phyloP scores from a whole-genome alignment of 306 rosid species.

The Dryas drummondii region DNA sequence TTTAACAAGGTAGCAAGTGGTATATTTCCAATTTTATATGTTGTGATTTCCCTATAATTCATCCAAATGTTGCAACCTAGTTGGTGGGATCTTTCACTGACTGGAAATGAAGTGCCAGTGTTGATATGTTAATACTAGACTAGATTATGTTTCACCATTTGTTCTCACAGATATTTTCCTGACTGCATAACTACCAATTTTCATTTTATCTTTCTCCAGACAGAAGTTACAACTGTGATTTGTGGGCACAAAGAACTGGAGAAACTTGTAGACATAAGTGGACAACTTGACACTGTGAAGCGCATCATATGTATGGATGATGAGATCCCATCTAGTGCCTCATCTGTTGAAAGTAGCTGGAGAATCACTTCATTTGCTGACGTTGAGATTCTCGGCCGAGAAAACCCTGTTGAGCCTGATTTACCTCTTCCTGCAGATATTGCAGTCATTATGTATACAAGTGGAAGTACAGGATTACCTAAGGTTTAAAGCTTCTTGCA shows the following conservation, averaged over 20 bases:
- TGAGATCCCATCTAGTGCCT: constrained; percentile 54
- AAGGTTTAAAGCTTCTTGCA: constrained; percentile 63
- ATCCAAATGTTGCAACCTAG: constrained; percentile 3
- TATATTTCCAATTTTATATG: not conserved
- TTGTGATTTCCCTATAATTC: not conserved
- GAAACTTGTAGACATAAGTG: constrained; percentile 60
- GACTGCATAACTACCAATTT: not conserved
- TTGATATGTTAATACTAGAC: not conserved
- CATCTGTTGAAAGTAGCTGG: constrained; percentile 58
- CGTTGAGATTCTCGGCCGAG: constrained; percentile 70
- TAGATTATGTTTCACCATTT: not conserved
- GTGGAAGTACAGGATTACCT: constrained; percentile 98
- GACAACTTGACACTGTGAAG: constrained; percentile 77
- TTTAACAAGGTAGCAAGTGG: not conserved
- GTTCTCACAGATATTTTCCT: constrained; percentile 3
- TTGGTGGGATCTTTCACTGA: not conserved
- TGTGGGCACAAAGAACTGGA: constrained; percentile 85
- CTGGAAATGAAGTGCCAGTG: not conserved
- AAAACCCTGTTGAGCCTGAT: constrained; percentile 60
- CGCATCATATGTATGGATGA: constrained; percentile 79
- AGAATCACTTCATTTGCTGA: constrained; percentile 50
- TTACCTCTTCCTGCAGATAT: constrained; percentile 80
- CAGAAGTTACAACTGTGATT: constrained; percentile 85
- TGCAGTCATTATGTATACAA: constrained; percentile 98
- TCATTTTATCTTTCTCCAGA: constrained; percentile 53